Percentiles rank a stretch among this genome's conserved stretches.
These are phyloP conservation scores for Combretum micranthum DNA, from an alignment of 345 rosid genomes.

Conservation along the genomic window DNA sequence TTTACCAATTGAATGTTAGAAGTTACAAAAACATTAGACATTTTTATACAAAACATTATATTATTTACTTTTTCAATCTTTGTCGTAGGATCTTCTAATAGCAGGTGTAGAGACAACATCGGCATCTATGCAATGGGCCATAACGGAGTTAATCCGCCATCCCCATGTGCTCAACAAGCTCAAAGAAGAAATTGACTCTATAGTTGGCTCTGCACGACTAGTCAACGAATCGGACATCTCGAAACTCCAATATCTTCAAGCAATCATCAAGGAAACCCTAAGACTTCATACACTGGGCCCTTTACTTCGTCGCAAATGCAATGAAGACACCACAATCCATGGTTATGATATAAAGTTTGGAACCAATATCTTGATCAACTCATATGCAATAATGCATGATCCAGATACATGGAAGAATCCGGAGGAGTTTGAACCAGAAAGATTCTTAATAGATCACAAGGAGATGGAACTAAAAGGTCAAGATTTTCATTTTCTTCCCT, in stretches of 20 bases:
- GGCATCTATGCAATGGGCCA: conserved; percentile 29
- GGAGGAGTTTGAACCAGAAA: conserved; percentile 17
- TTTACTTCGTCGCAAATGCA: conserved; percentile 27
- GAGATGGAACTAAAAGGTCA: conserved; percentile 24
- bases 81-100: conserved; percentile 23
- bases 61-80: background rate
- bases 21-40: too few relatives aligned
- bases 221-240: conserved; percentile 34
- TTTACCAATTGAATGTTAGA: too few relatives aligned
- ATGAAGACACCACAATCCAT: conserved; percentile 11
- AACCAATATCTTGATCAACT: conserved; percentile 20
- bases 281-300: conserved; percentile 34
- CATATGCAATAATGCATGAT: conserved; percentile 24
- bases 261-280: conserved; percentile 34
- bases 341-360: conserved; percentile 21
- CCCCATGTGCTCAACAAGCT: conserved; percentile 21
- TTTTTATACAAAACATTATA: background rate
- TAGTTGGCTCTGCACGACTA: conserved; percentile 17
- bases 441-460: conserved; percentile 13
- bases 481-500: conserved; percentile 25
- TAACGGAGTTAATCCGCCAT: conserved; percentile 27
- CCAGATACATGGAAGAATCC: conserved; percentile 19
- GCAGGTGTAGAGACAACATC: conserved; percentile 29
- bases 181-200: conserved; percentile 22
- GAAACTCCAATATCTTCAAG: conserved; percentile 30